Conservation (phyloP, 371 early-diverging fungal genomes). For the Coemansia sp. region DNA sequence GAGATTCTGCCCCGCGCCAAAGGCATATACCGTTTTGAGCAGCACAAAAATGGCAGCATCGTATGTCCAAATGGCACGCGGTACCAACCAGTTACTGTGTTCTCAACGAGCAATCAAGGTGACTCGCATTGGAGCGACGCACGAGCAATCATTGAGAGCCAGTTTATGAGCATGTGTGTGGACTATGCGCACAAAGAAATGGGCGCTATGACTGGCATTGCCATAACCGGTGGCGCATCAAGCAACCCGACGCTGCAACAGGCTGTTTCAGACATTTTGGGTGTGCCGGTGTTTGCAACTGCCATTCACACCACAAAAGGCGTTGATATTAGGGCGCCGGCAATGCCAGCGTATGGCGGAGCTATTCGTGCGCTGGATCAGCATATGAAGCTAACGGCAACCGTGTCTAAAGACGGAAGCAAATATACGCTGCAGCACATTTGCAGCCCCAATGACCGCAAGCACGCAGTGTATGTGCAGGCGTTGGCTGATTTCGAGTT, state of each 20-base stretch:
- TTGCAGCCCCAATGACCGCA: background rate
- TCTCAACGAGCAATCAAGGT: background rate
- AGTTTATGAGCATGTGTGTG: constrained; percentile 71
- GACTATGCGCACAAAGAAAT: constrained; percentile 41
- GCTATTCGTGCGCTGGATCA: constrained; percentile 22
- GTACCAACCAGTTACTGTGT: constrained; percentile 17
- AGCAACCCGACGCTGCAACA: constrained; percentile 60
- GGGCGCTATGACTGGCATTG: constrained; percentile 49
- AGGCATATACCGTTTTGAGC: constrained; percentile 67
- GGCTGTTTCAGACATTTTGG: constrained; percentile 70
- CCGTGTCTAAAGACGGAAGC: background rate
- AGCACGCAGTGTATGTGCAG: constrained; percentile 13
- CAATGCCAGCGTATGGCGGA: constrained; percentile 44
- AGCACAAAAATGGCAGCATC: constrained; percentile 19
- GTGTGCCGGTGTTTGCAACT: constrained; percentile 61
- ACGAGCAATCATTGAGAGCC: constrained; percentile 73
- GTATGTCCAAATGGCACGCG: constrained; percentile 58
- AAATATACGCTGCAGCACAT: constrained; percentile 11
- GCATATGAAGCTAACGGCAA: background rate
- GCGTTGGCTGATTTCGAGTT: constrained; percentile 25
- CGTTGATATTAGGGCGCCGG: constrained; percentile 9
- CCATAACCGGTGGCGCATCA: constrained; percentile 79
- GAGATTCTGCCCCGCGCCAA: constrained; percentile 77
- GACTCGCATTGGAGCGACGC: constrained; percentile 49
- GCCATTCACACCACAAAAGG: background rate